Percentiles rank a stretch among this genome's conserved stretches.
phyloP scores from a whole-genome alignment of 164 flowering plant species.

The Magnolia changhungtana region DNA sequence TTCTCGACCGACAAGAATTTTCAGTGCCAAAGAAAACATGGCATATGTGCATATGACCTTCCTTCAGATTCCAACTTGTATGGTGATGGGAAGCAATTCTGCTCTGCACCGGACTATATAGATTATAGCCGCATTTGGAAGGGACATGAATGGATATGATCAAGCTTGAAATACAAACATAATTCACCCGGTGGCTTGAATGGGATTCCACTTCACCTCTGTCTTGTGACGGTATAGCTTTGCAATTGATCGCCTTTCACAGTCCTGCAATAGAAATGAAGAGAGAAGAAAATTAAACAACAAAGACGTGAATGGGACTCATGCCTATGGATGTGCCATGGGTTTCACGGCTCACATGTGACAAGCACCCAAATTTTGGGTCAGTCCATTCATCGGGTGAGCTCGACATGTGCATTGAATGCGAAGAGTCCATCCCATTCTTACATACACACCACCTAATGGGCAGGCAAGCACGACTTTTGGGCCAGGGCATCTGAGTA shows the following conservation, averaged over 20 bases:
- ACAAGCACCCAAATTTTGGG: no score
- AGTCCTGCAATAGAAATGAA: slow-evolving; percentile 46
- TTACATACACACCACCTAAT: neutral
- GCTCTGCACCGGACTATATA: no score
- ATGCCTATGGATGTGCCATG: neutral
- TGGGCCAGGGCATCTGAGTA: neutral
- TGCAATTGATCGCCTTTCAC: slow-evolving; percentile 77
- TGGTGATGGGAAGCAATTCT: neutral
- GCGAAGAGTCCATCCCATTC: neutral
- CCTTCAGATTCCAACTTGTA: neutral
- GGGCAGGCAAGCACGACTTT: neutral
- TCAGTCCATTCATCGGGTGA: neutral
- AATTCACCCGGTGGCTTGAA: slow-evolving; percentile 24
- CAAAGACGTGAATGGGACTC: neutral
- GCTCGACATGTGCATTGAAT: neutral
- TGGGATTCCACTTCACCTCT: slow-evolving; percentile 53
- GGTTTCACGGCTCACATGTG: neutral
- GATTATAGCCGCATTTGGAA: neutral
- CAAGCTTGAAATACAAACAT: neutral
- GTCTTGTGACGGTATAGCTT: slow-evolving; percentile 75
- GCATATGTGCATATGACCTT: neutral
- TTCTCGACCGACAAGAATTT: neutral
- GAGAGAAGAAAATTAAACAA: neutral
- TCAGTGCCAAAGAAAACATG: neutral
- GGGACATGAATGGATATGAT: neutral